These are phyloP conservation scores for Scedosporium dehoogii DNA, from an alignment of 2,329 filamentous ascomycete species.

Conservation along the genomic window DNA sequence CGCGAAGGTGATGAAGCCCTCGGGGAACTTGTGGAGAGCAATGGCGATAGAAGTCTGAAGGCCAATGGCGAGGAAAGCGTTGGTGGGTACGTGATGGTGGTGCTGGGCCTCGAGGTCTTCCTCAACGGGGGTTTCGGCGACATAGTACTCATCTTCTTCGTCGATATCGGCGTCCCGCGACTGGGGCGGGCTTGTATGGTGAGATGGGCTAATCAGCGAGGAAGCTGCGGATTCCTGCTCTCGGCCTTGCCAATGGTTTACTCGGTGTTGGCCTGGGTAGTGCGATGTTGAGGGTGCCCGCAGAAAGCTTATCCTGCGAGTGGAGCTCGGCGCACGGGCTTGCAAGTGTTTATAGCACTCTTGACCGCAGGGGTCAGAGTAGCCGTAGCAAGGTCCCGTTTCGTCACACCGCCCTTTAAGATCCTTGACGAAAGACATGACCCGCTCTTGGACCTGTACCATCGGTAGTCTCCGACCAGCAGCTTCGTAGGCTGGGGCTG, in stretches of 20 bases:
- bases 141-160: neutral
- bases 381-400: constrained; percentile 51
- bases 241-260: neutral
- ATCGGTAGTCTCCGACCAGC: constrained; percentile 38
- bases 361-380: constrained; percentile 55
- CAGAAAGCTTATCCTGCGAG: constrained; percentile 16
- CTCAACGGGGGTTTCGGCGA: constrained; percentile 9
- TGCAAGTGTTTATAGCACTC: constrained; percentile 53
- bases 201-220: neutral
- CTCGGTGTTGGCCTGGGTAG: neutral
- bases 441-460: constrained; percentile 41
- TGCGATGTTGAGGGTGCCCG: neutral
- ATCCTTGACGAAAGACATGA: constrained; percentile 57
- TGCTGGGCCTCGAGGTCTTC: constrained; percentile 44
- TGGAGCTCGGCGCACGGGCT: constrained; percentile 23
- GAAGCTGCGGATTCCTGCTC: neutral
- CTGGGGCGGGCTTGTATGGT: neutral
- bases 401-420: constrained; percentile 54
- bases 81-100: constrained; percentile 91
- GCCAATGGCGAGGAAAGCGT: constrained; percentile 90
- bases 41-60: constrained; percentile 93
- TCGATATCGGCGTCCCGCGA: neutral
- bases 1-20: constrained; percentile 81
- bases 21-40: constrained; percentile 90
- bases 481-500: neutral